Base-by-base conservation (phyloP, 228 moss, liverwort and hornwort genomes). In the Sphagnum fallax region DNA sequence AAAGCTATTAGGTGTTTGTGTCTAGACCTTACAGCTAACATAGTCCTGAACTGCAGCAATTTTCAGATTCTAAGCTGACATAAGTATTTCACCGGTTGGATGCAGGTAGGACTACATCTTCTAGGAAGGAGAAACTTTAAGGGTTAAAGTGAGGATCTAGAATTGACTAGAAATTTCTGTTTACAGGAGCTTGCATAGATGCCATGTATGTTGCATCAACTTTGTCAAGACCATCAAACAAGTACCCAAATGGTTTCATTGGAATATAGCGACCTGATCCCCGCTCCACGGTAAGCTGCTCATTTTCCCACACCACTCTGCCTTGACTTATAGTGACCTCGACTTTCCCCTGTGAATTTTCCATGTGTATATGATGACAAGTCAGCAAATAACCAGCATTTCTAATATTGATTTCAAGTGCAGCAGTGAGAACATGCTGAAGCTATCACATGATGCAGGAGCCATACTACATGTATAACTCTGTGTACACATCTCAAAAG, bases 251-350 rank as follows among this genome's bases (percentile, higher is more conserved):
- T 48, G 94, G 92, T 15, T 87, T 62, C 89, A 90, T 73, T 61
- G 32, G 16, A 53, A 98, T 83, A 58, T 90, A 94, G 69, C 92
- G 90, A 49, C 98, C 94, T 50, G 67, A 81, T 75, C 94, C 94
- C 13, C 75, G 82, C 62, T 82, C 73, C 14, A 94, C 90, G 48
- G 85, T 81, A 8, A 98, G 80, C 14, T 74, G 74, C 53, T 82
- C 86, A 4, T 90, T 82, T 69, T 94, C 92, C 98, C 98, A 98
- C 4, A 93, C 98, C 68, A 98, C 90, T 62, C 83, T 92, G 61
- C 98, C 98, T 89, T 89, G 94, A 70, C 98, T 98, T 66, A 98
- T 89, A n/a, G 98, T 98, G 2, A 80, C 80, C 77, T 98, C 98
- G 61, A 98, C 86, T 65, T 98, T 98, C 48, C 98, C 98, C 94